Evolutionary conservation across 2,329 filamentous ascomycete genomes (phyloP).

Genomic region (Elsinoe perseae): DNA sequence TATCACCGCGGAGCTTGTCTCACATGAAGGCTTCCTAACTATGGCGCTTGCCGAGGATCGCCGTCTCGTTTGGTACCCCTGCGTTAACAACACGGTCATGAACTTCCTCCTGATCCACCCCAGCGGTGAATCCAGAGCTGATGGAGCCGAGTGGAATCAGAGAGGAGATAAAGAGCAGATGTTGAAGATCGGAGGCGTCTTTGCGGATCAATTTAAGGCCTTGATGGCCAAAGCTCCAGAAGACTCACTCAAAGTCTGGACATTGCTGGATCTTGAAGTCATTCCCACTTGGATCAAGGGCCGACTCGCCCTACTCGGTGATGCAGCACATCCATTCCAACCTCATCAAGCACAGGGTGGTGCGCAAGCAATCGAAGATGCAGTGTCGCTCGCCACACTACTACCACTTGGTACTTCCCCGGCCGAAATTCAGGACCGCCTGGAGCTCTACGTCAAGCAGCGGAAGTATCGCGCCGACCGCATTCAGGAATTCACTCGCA

Average conservation of each 20-base stretch:
- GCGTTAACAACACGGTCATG: slow-evolving; percentile 38
- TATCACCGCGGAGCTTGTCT: slow-evolving; percentile 31
- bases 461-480: slow-evolving; percentile 50
- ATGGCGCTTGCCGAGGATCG: slow-evolving; percentile 40
- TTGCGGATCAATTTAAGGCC: slow-evolving; percentile 31
- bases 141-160: slow-evolving; percentile 30
- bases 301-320: slow-evolving; percentile 53
- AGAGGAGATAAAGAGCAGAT: slow-evolving; percentile 32
- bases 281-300: slow-evolving; percentile 49
- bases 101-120: slow-evolving; percentile 42
- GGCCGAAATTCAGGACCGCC: slow-evolving; percentile 46
- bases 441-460: slow-evolving; percentile 51
- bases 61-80: slow-evolving; percentile 43
- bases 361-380: slow-evolving; percentile 60
- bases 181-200: slow-evolving; percentile 35
- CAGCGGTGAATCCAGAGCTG: slow-evolving; percentile 25
- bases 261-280: slow-evolving; percentile 54
- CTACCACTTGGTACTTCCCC: slow-evolving; percentile 41
- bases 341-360: slow-evolving; percentile 58
- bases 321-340: slow-evolving; percentile 61
- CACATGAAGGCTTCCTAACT: slow-evolving; percentile 33
- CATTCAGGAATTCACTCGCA: slow-evolving; percentile 52
- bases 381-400: slow-evolving; percentile 50
- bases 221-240: slow-evolving; percentile 33
- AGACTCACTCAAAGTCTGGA: slow-evolving; percentile 47